A percentile compares a stretch with the other conserved stretches of the same genome.
These are phyloP conservation scores for Trifolium repens DNA, from an alignment of 306 rosid genomes.

Conservation along the genomic window DNA sequence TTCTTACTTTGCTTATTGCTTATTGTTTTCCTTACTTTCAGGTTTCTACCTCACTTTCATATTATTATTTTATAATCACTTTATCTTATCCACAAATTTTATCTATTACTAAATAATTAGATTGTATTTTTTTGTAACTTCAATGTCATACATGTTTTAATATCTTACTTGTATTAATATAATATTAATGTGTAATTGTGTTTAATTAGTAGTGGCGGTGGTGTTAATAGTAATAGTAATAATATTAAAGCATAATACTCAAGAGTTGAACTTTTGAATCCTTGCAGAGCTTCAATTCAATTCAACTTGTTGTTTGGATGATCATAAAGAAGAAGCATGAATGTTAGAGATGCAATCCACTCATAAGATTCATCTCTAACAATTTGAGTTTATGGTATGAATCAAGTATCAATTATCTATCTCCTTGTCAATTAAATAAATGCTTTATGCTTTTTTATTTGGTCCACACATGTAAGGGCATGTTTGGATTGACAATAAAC, in stretches of 20 bases:
- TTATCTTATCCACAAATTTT: not conserved
- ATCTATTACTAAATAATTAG: not conserved
- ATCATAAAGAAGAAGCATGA: conserved; percentile 9
- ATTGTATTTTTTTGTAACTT: not conserved
- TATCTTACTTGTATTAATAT: not conserved
- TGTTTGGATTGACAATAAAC: not conserved
- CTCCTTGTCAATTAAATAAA: not conserved
- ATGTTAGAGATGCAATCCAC: conserved; percentile 10
- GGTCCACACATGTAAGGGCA: not conserved
- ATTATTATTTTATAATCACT: not conserved
- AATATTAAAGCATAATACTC: not conserved
- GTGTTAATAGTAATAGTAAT: not conserved
- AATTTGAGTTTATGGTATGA: conserved; percentile 33
- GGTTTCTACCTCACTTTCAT: not conserved
- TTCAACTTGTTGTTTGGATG: not conserved
- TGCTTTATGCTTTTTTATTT: no score
- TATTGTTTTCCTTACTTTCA: not conserved
- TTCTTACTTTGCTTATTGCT: not conserved
- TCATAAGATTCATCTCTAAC: conserved; percentile 12
- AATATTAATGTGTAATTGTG: not conserved
- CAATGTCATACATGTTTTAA: not conserved
- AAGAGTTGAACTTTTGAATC: not conserved
- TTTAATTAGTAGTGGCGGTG: not conserved
- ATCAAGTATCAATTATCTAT: not conserved
- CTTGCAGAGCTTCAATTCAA: not conserved